Evolutionary conservation across 2,329 filamentous ascomycete genomes (phyloP), one percentile per base, ranked within the genome.

Genomic region (Aspergillus terreus): DNA sequence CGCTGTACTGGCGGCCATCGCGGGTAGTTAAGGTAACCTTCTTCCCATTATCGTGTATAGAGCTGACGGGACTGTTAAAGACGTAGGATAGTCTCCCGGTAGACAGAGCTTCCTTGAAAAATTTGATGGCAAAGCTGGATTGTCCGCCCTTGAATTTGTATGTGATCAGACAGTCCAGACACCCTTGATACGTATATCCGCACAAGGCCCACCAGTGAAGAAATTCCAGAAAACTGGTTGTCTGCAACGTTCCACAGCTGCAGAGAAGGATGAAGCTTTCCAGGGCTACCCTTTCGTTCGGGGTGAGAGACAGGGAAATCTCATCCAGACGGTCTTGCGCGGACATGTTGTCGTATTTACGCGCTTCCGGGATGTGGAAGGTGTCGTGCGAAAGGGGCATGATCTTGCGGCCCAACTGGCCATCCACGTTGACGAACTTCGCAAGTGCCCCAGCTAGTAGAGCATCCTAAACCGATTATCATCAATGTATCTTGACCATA

Each of bases 361-460:
- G 54, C 1, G 66, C 70, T 7, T 66, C 64, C 9, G 67, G 53
- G 19, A 66, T 68, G 27, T 70, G 57, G 21, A 64, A 60, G 27
- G 67, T 55, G 49, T 70, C 64, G 56, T 77, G 71, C 0, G 76
- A 71, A 15, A 71, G 72, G 1, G 76, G 71, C 12, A 78, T 67
- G 14, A 71, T 62, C 1, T 59, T 66, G 15, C 68, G 62, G 4
- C 71, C 74, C 46, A 61, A 58, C 4, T 57, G 56, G 0, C 76
- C 76, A 50, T 79, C 77, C 3, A 79, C 67, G 38, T 79, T 75
- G 36, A 75, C 69, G 14, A 79, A 70, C 19, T 78, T 78, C 5
- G 65, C 61, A 1, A 78, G 49, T 0, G 63, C 71, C 38, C 61
- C 60, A 49, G 64, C 59, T 45, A 69, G 69, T 0, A 74, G 54